phyloP scores from a whole-genome alignment of 495 filamentous ascomycete species.

The Podospora tetraspora region DNA sequence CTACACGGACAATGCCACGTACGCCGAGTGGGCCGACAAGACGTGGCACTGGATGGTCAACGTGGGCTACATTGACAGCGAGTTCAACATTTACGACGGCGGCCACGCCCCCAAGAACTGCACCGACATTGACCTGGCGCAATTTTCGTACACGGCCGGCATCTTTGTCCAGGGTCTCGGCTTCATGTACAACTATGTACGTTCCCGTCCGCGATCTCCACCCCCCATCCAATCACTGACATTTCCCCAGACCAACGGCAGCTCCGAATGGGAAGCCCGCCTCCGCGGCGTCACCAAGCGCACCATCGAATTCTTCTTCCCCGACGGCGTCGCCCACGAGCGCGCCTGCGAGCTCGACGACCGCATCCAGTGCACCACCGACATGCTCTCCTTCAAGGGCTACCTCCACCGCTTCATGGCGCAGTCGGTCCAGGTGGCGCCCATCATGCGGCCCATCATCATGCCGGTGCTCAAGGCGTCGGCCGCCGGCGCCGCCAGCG shows the following conservation, averaged over 20 bases:
- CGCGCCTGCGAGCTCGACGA: slow-evolving; percentile 54
- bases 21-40: slow-evolving; percentile 60
- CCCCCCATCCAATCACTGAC: not conserved
- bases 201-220: slow-evolving; percentile 11
- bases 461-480: slow-evolving; percentile 60
- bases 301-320: slow-evolving; percentile 53
- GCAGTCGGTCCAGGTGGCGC: slow-evolving; percentile 59
- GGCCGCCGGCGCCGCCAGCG: slow-evolving; percentile 57
- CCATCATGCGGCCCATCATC: slow-evolving; percentile 54
- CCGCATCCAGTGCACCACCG: slow-evolving; percentile 52
- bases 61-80: slow-evolving; percentile 52
- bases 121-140: slow-evolving; percentile 45
- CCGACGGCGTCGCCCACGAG: slow-evolving; percentile 48
- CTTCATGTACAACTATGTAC: slow-evolving; percentile 61
- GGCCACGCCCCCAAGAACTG: slow-evolving; percentile 51
- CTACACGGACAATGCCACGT: slow-evolving; percentile 65
- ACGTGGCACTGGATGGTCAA: slow-evolving; percentile 56
- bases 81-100: slow-evolving; percentile 63
- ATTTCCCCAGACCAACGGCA: slow-evolving; percentile 33
- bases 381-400: slow-evolving; percentile 72
- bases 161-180: slow-evolving; percentile 60
- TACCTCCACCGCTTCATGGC: slow-evolving; percentile 71
- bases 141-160: slow-evolving; percentile 65
- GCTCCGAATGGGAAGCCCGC: slow-evolving; percentile 51
- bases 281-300: slow-evolving; percentile 51